phyloP scores from a whole-genome alignment of 139 green algal species.

The Coelastrella sp. region DNA sequence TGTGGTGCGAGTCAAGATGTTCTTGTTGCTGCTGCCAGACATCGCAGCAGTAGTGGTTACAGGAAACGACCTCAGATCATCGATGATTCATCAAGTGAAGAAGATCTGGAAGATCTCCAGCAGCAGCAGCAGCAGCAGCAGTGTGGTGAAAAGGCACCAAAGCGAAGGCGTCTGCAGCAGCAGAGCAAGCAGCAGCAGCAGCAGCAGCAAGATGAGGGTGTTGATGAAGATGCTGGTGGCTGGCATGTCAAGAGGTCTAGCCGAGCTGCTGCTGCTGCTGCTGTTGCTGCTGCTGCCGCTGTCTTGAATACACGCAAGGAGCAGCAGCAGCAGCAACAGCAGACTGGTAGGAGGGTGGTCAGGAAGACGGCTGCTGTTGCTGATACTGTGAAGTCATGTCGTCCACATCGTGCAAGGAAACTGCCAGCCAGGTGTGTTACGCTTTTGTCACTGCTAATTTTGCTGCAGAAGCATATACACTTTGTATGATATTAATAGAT shows the following conservation, averaged over 20 bases:
- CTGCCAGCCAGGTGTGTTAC: background rate
- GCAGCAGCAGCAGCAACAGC: background rate
- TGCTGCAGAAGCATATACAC: too few relatives aligned
- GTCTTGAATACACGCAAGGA: background rate
- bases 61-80: constrained; percentile 6
- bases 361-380: background rate
- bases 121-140: constrained; percentile 25
- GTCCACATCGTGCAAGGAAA: background rate
- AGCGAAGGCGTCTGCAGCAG: constrained; percentile 4
- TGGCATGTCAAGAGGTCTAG: constrained; percentile 16
- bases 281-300: too few relatives aligned
- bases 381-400: background rate
- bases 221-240: background rate
- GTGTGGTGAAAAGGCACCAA: background rate
- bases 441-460: background rate
- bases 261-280: background rate
- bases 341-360: background rate
- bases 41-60: background rate
- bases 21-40: background rate
- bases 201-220: background rate
- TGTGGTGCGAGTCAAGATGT: background rate
- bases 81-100: background rate
- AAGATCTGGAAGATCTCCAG: background rate
- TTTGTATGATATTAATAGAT: too few relatives aligned
- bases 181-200: constrained; percentile 21